Conservation (phyloP, 768 basidiomycete genomes). For the Leccinum imitatum region DNA sequence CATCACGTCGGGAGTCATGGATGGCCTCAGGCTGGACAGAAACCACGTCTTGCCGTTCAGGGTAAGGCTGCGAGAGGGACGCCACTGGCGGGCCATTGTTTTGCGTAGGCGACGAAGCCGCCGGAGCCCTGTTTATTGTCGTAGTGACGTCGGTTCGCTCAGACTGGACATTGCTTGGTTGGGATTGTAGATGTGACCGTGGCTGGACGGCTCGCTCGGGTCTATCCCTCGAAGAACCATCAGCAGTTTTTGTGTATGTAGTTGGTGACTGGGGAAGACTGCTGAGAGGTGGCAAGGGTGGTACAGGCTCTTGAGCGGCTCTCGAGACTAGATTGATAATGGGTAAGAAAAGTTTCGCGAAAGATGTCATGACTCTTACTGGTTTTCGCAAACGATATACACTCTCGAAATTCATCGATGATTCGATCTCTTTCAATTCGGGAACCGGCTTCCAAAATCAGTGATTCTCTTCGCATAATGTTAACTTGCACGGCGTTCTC, state of each 20-base stretch:
- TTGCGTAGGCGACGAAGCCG: conserved; percentile 5
- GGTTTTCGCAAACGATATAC: conserved; percentile 75
- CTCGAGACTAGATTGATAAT: conserved; percentile 46
- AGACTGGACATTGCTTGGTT: background rate
- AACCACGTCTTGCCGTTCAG: conserved; percentile 7
- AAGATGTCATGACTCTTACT: conserved; percentile 45
- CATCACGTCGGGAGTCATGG: conserved; percentile 7
- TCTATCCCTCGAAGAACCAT: conserved; percentile 11
- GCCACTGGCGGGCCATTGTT: conserved; percentile 3
- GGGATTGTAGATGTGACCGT: conserved; percentile 6
- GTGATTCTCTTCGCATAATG: conserved; percentile 85
- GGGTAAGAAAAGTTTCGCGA: conserved; percentile 3
- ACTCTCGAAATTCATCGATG: conserved; percentile 72
- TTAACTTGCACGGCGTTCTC: conserved; percentile 73
- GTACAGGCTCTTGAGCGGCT: conserved; percentile 61
- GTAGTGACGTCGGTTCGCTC: conserved; percentile 1
- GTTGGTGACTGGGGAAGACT: conserved; percentile 29
- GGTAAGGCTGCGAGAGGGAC: conserved; percentile 4
- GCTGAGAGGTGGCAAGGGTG: conserved; percentile 58
- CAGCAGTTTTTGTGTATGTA: conserved; percentile 1
- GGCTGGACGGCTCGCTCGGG: conserved; percentile 26
- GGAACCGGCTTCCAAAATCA: conserved; percentile 65
- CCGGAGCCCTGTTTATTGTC: background rate
- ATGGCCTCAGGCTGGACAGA: conserved; percentile 1
- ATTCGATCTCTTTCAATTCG: conserved; percentile 58